phyloP scores from a whole-genome alignment of 345 rosid genomes.

The Jatropha curcas region DNA sequence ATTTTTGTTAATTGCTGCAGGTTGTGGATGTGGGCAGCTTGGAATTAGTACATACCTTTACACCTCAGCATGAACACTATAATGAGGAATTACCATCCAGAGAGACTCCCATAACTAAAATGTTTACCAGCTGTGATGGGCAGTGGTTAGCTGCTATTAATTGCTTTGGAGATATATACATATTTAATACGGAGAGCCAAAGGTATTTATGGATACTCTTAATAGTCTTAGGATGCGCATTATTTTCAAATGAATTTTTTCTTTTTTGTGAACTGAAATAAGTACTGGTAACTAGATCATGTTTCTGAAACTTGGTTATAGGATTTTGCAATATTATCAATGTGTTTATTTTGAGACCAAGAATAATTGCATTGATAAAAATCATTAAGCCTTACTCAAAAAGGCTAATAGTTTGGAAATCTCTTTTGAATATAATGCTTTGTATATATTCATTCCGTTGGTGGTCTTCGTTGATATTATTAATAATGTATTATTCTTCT shows the following conservation, averaged over 20 bases:
- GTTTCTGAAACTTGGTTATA: not conserved
- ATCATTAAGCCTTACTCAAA: too few relatives aligned
- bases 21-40: constrained; percentile 63
- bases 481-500: constrained; percentile 7
- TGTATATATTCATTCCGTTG: not conserved
- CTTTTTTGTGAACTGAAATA: too few relatives aligned
- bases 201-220: constrained; percentile 45
- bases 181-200: constrained; percentile 75
- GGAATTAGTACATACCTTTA: constrained; percentile 56
- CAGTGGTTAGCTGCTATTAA: constrained; percentile 95
- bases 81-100: constrained; percentile 45
- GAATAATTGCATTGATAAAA: not conserved
- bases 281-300: too few relatives aligned
- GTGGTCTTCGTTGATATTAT: too few relatives aligned
- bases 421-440: not conserved
- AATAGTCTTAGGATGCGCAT: too few relatives aligned
- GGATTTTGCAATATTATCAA: not conserved
- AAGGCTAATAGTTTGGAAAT: not conserved
- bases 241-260: too few relatives aligned
- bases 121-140: constrained; percentile 84
- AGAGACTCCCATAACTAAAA: constrained; percentile 86
- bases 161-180: constrained; percentile 87
- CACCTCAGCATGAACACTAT: constrained; percentile 53
- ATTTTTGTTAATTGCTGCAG: constrained; percentile 31
- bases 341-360: not conserved